These are phyloP conservation scores for Alternaria arbusti DNA, from an alignment of 2,329 filamentous ascomycete species.

Conservation along the genomic window DNA sequence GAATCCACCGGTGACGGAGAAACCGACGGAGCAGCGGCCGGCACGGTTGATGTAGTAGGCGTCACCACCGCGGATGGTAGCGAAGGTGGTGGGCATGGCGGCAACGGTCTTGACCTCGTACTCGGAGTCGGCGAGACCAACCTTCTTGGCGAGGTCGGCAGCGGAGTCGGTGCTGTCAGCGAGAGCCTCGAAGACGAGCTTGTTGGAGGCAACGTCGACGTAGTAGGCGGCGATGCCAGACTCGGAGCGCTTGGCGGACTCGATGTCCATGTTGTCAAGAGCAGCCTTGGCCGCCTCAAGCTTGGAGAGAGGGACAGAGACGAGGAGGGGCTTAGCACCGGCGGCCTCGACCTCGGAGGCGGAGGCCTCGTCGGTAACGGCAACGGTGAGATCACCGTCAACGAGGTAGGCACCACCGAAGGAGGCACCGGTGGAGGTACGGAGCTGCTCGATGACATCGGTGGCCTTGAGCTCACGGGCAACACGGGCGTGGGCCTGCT, in stretches of 20 bases:
- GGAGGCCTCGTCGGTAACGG: slow-evolving; percentile 48
- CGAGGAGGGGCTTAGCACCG: slow-evolving; percentile 45
- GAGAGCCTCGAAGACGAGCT: slow-evolving; percentile 51
- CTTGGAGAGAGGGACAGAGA: slow-evolving; percentile 47
- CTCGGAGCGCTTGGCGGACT: slow-evolving; percentile 26
- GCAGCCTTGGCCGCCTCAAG: slow-evolving; percentile 49
- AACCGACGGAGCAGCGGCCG: slow-evolving; percentile 50
- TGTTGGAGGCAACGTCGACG: slow-evolving; percentile 51
- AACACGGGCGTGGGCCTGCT: slow-evolving; percentile 49
- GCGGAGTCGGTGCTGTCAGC: slow-evolving; percentile 45
- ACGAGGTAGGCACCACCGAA: slow-evolving; percentile 52
- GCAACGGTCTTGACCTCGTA: slow-evolving; percentile 48
- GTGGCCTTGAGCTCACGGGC: slow-evolving; percentile 47
- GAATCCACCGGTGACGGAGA: slow-evolving; percentile 52
- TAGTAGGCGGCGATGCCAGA: slow-evolving; percentile 49
- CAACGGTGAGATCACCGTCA: slow-evolving; percentile 48
- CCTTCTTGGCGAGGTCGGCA: slow-evolving; percentile 45
- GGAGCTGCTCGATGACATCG: slow-evolving; percentile 49
- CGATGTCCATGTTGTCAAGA: slow-evolving; percentile 48
- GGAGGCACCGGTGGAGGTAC: slow-evolving; percentile 39
- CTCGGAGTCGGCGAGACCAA: slow-evolving; percentile 47
- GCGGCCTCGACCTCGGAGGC: slow-evolving; percentile 46
- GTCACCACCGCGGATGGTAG: slow-evolving; percentile 48
- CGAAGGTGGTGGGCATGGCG: slow-evolving; percentile 45
- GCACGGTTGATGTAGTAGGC: slow-evolving; percentile 47